Evolutionary conservation across 228 moss, liverwort and hornwort genomes (phyloP).

Genomic region (Sphagnum fallax): DNA sequence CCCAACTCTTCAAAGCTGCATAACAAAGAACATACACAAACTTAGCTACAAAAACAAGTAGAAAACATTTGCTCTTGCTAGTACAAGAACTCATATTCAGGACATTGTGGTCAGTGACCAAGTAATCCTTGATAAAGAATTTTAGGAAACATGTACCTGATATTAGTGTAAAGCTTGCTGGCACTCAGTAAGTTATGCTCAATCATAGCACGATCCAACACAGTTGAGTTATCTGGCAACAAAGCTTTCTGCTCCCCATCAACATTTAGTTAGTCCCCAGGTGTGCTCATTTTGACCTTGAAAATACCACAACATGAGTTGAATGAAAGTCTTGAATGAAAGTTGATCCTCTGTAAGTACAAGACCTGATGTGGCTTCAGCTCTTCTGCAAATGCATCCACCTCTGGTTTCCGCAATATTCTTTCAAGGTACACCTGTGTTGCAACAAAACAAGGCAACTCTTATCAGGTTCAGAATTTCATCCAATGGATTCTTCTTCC

Average conservation of each 20-base stretch:
- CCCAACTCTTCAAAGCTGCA: constrained; percentile 98
- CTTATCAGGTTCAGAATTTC: too few relatives aligned
- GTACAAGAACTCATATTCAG: too few relatives aligned
- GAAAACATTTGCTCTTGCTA: not conserved
- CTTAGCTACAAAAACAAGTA: not conserved
- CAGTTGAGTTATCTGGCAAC: constrained; percentile 88
- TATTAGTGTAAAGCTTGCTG: constrained; percentile 96
- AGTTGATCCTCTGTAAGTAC: too few relatives aligned
- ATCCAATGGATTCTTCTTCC: too few relatives aligned
- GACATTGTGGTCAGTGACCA: too few relatives aligned
- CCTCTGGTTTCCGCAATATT: constrained; percentile 95
- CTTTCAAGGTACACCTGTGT: constrained; percentile 88
- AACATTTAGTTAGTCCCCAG: not conserved
- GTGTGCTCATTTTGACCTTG: too few relatives aligned
- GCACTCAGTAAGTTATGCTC: constrained; percentile 99
- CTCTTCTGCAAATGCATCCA: constrained; percentile 91
- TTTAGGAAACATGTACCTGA: constrained; percentile 43
- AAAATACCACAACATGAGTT: too few relatives aligned
- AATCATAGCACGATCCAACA: constrained; percentile 98
- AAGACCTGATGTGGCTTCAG: constrained; percentile 92
- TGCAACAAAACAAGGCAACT: not conserved
- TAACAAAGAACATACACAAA: constrained; percentile 6
- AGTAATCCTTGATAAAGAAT: too few relatives aligned
- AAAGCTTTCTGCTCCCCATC: constrained; percentile 70
- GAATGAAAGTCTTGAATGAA: too few relatives aligned